phyloP scores from a whole-genome alignment of 129 eudicot species.

The Cynara cardunculus region DNA sequence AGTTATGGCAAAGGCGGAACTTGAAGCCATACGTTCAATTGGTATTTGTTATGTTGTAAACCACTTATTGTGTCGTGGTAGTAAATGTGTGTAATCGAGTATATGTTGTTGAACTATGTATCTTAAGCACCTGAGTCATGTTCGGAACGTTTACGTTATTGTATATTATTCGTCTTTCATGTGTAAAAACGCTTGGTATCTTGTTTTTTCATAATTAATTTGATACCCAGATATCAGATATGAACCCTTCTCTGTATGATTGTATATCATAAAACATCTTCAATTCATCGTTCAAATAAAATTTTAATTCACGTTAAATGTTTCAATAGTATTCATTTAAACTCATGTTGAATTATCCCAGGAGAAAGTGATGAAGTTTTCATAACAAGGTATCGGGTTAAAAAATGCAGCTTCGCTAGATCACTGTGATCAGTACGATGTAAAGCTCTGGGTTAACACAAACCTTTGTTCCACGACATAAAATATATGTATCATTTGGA shows the following conservation, averaged over 20 bases:
- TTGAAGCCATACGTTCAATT: not conserved
- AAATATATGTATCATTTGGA: no score
- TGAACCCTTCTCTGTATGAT: not conserved
- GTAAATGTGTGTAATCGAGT: constrained; percentile 20
- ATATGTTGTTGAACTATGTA: constrained; percentile 14
- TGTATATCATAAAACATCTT: not conserved
- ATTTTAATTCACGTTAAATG: not conserved
- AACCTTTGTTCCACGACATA: no score
- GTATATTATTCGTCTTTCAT: not conserved
- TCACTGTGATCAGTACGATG: no score
- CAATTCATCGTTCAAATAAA: not conserved
- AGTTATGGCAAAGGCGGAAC: not conserved
- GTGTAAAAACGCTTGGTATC: not conserved
- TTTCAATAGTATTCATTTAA: no score
- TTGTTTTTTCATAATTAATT: not conserved
- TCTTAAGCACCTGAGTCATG: constrained; percentile 1
- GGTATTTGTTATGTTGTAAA: constrained; percentile 19
- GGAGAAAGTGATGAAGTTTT: no score
- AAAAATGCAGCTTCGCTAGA: no score
- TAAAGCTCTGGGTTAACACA: no score
- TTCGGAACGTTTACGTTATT: not conserved
- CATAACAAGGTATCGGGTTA: no score
- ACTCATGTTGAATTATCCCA: no score
- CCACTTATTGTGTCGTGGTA: constrained; percentile 25
- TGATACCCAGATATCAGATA: not conserved